Evolutionary conservation across 2,329 filamentous ascomycete species (phyloP), one percentile per base, ranked within the genome.

Genomic region (Colletotrichum viniferum): DNA sequence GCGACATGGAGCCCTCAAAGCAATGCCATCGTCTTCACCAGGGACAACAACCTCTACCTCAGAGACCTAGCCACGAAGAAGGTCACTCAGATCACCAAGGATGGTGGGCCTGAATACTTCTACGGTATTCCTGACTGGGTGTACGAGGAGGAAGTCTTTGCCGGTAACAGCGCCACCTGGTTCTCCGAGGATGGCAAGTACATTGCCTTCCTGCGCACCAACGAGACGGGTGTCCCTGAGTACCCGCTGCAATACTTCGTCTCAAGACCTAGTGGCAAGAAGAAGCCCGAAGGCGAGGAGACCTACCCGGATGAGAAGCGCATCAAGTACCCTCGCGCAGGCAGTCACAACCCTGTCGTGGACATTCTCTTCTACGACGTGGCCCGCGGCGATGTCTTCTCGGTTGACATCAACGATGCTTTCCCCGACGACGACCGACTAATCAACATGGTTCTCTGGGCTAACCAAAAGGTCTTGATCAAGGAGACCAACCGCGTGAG

Each of bases 241-340:
- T 99, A 95, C 79, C 96, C 96, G 2, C 91, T 99, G 10, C 94
- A 98, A 80, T 99, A 98, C 87, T 99, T 97, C 84, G 87, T 98
- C 76, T 95, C 95, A 28, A 90, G 95, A 58, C 96, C 97, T 3
- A 97, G 95, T 78, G 95, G 95, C 30, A 89, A 91, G 63, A 78
- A 88, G 63, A 93, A 95, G 5, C 83, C 87, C 10, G 86, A 90
- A 2, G 96, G 95, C 24, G 91, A 97, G 78, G 96, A 98, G 82
- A 92, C 92, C 68, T 99, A 99, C 81, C 97, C 97, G 0, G 96
- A 98, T 81, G 93, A 96, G 43, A 92, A 94, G 77, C 88, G 96
- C 79, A 97, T 99, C 90, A 99, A 99, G 84, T 99, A 99, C 81
- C 97, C 97, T 63, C 98, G 98, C 84, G 94, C 97, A 24, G 97